Evolutionary conservation across 179 eudicot species (phyloP).

Genomic region (Pouteria campechiana): DNA sequence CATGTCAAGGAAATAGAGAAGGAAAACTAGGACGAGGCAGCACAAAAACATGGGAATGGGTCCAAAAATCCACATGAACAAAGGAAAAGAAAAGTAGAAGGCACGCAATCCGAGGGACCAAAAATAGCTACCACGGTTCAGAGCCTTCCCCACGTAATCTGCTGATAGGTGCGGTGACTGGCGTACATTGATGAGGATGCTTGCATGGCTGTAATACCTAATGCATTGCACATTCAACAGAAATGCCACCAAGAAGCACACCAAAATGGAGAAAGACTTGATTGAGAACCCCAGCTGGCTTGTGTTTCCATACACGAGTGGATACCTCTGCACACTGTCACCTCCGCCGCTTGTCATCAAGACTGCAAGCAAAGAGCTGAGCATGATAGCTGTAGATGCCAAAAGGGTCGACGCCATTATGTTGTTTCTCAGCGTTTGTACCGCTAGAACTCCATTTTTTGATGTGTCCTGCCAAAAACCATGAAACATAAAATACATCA

Average conservation of each 20-base stretch:
- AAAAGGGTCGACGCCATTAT: constrained; percentile 93
- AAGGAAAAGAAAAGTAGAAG: constrained; percentile 79
- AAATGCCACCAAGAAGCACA: constrained; percentile 76
- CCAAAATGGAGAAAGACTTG: constrained; percentile 66
- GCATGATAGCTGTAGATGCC: constrained; percentile 82
- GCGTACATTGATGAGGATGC: constrained; percentile 78
- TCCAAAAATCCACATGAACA: constrained; percentile 88
- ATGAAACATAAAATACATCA: not conserved
- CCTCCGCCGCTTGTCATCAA: constrained; percentile 39
- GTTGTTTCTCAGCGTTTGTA: constrained; percentile 91
- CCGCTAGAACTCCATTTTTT: constrained; percentile 64
- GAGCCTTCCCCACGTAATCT: constrained; percentile 51
- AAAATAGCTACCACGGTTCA: constrained; percentile 80
- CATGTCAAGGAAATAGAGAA: constrained; percentile 70
- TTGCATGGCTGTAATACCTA: constrained; percentile 83
- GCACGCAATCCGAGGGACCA: constrained; percentile 91
- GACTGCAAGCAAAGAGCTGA: constrained; percentile 79
- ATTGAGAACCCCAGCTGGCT: constrained; percentile 39
- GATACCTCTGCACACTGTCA: constrained; percentile 2
- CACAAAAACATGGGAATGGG: constrained; percentile 80
- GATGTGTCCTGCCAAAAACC: constrained; percentile 37
- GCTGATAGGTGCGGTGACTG: constrained; percentile 20
- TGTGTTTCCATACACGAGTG: constrained; percentile 34
- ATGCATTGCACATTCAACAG: constrained; percentile 74
- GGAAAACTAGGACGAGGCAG: constrained; percentile 34